Conservation (phyloP, 257 asterid species). For the Nicotiana tabacum region DNA sequence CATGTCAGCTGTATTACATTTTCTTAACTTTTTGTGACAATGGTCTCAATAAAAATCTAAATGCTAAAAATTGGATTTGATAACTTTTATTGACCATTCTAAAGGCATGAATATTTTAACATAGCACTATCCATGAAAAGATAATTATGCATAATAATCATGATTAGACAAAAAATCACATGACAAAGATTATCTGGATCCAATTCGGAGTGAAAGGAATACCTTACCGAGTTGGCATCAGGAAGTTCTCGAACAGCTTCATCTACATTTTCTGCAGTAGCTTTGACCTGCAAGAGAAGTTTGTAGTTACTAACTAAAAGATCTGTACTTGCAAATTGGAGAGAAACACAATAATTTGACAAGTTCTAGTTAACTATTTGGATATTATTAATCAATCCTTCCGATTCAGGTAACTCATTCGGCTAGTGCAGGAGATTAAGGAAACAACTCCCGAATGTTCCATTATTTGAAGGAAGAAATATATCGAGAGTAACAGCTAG, state of each 20-base stretch:
- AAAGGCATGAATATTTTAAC: not conserved
- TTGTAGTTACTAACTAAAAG: constrained; percentile 1
- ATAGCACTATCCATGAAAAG: not conserved
- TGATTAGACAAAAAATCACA: not conserved
- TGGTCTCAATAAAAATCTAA: constrained; percentile 11
- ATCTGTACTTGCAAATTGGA: not conserved
- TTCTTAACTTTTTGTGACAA: constrained; percentile 4
- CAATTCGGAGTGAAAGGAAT: constrained; percentile 48
- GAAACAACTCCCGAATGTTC: too few species aligned
- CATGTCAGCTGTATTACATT: constrained; percentile 27
- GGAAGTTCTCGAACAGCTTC: constrained; percentile 99
- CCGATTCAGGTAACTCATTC: too few species aligned
- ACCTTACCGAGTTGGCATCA: constrained; percentile 99
- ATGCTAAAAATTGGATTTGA: not conserved
- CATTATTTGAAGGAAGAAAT: too few species aligned
- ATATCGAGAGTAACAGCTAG: too few species aligned
- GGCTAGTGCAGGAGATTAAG: too few species aligned
- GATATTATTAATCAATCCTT: not conserved
- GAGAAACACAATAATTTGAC: not conserved
- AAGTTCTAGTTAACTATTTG: not conserved
- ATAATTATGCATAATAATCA: not conserved
- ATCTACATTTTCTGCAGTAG: constrained; percentile 92
- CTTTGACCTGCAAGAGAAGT: constrained; percentile 65
- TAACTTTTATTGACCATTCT: not conserved
- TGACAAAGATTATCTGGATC: constrained; percentile 2